Evolutionary conservation across 2,329 filamentous ascomycete species (phyloP).

Genomic region (Hypoxylon sp.): DNA sequence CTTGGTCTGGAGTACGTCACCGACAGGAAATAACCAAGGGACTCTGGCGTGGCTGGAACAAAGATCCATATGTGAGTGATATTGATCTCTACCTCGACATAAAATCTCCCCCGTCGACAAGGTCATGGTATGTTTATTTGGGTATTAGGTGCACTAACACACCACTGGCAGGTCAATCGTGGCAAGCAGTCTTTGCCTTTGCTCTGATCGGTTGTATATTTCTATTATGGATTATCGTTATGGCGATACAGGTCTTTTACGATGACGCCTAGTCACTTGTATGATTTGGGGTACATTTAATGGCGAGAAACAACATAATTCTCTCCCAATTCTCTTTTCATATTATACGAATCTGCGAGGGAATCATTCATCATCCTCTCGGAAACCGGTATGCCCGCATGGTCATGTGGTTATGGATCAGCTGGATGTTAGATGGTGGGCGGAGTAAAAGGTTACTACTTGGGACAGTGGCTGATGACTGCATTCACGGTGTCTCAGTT

Average conservation of each 20-base stretch:
- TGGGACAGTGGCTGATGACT: neutral
- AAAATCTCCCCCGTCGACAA: neutral
- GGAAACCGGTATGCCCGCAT: neutral
- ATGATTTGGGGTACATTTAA: neutral
- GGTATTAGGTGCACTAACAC: conserved; percentile 35
- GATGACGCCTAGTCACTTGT: conserved; percentile 37
- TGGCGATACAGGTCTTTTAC: conserved; percentile 75
- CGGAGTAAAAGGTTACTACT: neutral
- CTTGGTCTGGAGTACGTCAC: conserved; percentile 67
- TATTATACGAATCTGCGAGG: neutral
- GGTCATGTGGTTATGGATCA: neutral
- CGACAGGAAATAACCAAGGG: conserved; percentile 65
- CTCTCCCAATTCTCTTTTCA: neutral
- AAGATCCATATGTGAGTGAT: conserved; percentile 70
- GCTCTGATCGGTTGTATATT: conserved; percentile 72
- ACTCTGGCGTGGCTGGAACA: conserved; percentile 77
- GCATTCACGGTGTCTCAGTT: neutral
- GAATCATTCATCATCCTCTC: neutral
- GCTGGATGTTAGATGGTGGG: neutral
- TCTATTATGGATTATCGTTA: conserved; percentile 77
- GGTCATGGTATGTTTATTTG: neutral
- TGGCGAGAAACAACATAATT: neutral
- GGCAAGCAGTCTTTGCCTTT: conserved; percentile 76
- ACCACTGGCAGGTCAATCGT: conserved; percentile 66
- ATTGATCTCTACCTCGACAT: neutral